These are phyloP conservation scores for Eucalyptus pauciflora DNA, from an alignment of 345 rosid genomes.

Conservation along the genomic window DNA sequence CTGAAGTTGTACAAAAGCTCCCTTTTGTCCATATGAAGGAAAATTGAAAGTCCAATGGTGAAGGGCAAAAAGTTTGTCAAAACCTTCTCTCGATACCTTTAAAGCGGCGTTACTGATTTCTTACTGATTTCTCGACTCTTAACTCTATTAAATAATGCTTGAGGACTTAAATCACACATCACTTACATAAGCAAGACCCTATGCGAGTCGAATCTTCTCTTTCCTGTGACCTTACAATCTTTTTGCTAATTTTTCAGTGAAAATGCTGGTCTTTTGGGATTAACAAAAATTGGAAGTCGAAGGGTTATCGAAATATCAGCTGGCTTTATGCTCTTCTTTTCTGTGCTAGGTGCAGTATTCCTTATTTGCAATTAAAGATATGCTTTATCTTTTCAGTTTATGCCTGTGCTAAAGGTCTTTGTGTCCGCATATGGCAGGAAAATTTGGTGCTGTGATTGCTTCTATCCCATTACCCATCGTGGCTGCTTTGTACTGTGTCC, in stretches of 20 bases:
- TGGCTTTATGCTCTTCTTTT: constrained; percentile 81
- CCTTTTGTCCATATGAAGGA: background rate
- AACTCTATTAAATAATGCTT: background rate
- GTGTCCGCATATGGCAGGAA: constrained; percentile 32
- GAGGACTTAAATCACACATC: background rate
- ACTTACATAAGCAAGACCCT: background rate
- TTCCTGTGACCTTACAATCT: background rate
- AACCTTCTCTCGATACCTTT: background rate
- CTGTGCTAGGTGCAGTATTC: constrained; percentile 44
- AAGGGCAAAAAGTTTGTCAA: background rate
- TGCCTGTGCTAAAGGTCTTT: background rate
- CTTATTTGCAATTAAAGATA: background rate
- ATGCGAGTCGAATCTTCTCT: background rate
- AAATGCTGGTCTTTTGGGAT: constrained; percentile 83
- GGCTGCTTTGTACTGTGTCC: constrained; percentile 79
- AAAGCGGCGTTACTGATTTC: background rate
- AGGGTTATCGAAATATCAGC: constrained; percentile 76
- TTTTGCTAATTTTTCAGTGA: constrained; percentile 32
- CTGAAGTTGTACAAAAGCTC: background rate
- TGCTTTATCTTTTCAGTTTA: background rate
- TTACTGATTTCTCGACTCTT: background rate
- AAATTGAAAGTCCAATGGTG: background rate
- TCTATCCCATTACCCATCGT: constrained; percentile 78
- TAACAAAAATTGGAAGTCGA: constrained; percentile 80
- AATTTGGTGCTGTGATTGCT: constrained; percentile 89